phyloP scores from a whole-genome alignment of 2,329 filamentous ascomycete genomes.

The Thermomyces lanuginosus region DNA sequence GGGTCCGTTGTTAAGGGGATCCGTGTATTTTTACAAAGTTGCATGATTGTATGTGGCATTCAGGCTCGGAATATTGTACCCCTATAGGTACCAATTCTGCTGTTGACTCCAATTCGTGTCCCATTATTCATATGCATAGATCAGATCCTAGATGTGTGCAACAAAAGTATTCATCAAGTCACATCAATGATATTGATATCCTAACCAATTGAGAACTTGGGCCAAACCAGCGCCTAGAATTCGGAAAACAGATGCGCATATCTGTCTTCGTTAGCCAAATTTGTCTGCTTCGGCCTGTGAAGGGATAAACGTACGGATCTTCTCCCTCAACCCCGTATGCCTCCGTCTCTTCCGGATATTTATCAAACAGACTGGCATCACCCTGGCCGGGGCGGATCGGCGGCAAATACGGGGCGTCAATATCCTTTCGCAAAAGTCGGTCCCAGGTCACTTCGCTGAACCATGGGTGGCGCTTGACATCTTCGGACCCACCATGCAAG shows the following conservation, averaged over 20 bases:
- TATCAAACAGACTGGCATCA: conserved; percentile 94
- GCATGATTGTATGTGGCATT: no score
- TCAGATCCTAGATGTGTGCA: background rate
- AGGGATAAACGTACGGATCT: conserved; percentile 59
- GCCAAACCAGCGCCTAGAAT: conserved; percentile 30
- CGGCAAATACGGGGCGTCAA: conserved; percentile 93
- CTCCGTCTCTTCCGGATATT: conserved; percentile 93
- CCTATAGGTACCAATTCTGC: background rate
- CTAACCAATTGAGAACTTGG: background rate
- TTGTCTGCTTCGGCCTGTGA: conserved; percentile 3
- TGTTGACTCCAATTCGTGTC: background rate
- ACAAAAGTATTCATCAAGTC: background rate
- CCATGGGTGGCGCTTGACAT: conserved; percentile 93
- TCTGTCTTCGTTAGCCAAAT: conserved; percentile 27
- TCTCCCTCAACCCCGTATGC: conserved; percentile 64
- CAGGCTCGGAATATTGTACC: no score
- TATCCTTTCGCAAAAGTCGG: conserved; percentile 80
- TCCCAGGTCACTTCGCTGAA: conserved; percentile 98
- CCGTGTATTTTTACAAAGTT: no score
- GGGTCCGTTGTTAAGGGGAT: no score
- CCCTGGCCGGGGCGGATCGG: conserved; percentile 86
- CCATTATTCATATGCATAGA: background rate
- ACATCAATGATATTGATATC: background rate
- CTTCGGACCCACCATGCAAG: conserved; percentile 72
- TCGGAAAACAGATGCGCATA: conserved; percentile 61